Evolutionary conservation across 1,284 basidiomycete genomes (phyloP).

Genomic region (Fomitopsis pinicola): DNA sequence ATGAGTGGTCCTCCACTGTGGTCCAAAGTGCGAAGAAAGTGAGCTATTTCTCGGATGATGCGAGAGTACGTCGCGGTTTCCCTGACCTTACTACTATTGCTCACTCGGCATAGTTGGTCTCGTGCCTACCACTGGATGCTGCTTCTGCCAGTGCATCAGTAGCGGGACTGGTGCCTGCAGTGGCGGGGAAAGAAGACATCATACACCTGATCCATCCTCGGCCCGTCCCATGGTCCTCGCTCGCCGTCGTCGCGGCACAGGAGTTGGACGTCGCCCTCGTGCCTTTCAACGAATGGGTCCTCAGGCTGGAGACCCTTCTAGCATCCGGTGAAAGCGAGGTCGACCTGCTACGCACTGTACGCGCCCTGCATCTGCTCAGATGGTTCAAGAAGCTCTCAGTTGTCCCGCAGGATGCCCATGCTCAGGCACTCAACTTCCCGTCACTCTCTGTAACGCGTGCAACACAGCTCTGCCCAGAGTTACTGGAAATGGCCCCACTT

Average conservation of each 20-base stretch:
- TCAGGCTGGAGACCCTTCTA: conserved; percentile 5
- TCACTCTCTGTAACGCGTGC: not conserved
- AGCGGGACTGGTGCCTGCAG: conserved; percentile 16
- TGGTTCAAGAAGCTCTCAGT: not conserved
- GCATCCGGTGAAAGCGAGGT: not conserved
- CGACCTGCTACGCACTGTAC: too few relatives aligned
- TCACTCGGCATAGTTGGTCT: conserved; percentile 10
- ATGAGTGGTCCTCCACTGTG: conserved; percentile 42
- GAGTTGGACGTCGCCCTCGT: conserved; percentile 17
- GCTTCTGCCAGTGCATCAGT: conserved; percentile 15
- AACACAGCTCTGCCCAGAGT: not conserved
- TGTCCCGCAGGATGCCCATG: not conserved
- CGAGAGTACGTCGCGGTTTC: conserved; percentile 13
- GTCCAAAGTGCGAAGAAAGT: conserved; percentile 30
- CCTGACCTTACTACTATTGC: too few relatives aligned
- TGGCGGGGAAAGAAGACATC: conserved; percentile 12
- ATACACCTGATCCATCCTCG: conserved; percentile 28
- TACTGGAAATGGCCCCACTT: not conserved
- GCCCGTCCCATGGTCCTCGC: conserved; percentile 18
- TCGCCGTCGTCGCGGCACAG: conserved; percentile 15
- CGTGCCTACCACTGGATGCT: conserved; percentile 23
- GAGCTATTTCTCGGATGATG: conserved; percentile 23
- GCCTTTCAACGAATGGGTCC: conserved; percentile 18
- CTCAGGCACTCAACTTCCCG: not conserved
- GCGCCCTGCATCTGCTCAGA: not conserved